Evolutionary conservation across 352 stramenopile species (phyloP), one percentile per base, ranked within the genome.

Genomic region (Pythium vanterpoolii): DNA sequence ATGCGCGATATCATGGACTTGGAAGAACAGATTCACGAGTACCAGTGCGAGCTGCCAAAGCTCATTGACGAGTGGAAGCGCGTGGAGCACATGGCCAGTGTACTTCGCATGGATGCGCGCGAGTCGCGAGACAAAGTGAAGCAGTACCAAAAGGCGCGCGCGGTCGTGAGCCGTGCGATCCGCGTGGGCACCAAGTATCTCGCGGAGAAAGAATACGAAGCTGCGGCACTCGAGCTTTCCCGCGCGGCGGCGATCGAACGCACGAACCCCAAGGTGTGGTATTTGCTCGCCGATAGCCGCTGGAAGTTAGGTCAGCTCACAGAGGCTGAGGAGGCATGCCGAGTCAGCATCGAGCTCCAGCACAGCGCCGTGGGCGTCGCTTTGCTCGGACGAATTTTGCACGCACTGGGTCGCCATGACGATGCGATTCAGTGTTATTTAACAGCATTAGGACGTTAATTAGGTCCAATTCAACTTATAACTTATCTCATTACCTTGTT

Each of bases 341-440:
- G 60, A 9, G 43, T 61, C 52, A 66, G 66, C 43, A 43, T 69
- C 31, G 61, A 62, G 48, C 60, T 69, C 26, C 54, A 68, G 56
- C 33, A 56, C n/a, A 73, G 47, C 19, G 49, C 62, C 44, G 56
- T 61, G 4, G 48, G 62, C 16, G 34, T 63, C 21, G 53, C 58
- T 19, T 42, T 68, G 23, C 51, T 67, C 9, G 64, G 59, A 16
- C 64, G 60, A 51, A 64, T 68, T 47, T 36, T 71, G 7, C 59
- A 68, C 28, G 40, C 47, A 9, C 53, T 42, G 8, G 52, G 58
- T 38, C 58, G 58, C 47, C 64, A 67, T 56, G 57, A 71, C 36
- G 58, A 63, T 28, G 64, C 64, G 16, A 71, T 66, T 23, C 28
- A 62, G 51, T 67, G 64, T 61, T 71, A 66, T 71, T 67, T 71